Evolutionary conservation across 1,284 basidiomycete species (phyloP).

Genomic region (Apiotrichum veenhuisii): DNA sequence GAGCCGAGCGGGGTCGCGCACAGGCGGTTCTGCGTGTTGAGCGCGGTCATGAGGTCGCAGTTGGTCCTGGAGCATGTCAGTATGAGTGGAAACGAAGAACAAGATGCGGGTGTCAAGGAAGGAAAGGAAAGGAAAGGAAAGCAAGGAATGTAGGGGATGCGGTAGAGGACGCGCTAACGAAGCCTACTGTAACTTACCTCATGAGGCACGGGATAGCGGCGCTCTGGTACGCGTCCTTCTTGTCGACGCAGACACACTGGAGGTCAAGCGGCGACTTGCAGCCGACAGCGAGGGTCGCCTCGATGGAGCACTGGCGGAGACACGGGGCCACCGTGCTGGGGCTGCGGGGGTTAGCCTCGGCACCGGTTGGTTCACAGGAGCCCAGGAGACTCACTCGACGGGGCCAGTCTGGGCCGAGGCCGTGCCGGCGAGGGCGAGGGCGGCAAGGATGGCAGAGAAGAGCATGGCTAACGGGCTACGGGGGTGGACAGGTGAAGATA

Average conservation of each 20-base stretch:
- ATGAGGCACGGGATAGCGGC: not conserved
- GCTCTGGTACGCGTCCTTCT: not conserved
- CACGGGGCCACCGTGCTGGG: not conserved
- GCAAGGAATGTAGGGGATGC: too few relatives aligned
- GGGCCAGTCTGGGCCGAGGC: not conserved
- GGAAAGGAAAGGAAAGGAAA: too few relatives aligned
- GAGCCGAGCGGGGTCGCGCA: not conserved
- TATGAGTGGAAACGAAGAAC: not conserved
- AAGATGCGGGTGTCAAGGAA: not conserved
- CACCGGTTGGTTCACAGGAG: not conserved
- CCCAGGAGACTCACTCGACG: not conserved
- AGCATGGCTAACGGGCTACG: not conserved
- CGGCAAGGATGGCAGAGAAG: not conserved
- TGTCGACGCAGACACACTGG: not conserved
- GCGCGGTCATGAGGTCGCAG: not conserved
- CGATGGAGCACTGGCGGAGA: slow-evolving; percentile 1
- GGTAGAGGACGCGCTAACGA: too few relatives aligned
- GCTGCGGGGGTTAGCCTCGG: not conserved
- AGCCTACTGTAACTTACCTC: not conserved
- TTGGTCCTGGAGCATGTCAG: not conserved
- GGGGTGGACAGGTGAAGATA: too few relatives aligned
- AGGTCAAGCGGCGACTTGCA: slow-evolving; percentile 1
- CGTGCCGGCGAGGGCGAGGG: not conserved
- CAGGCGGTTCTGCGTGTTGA: not conserved
- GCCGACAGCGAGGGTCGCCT: not conserved